Base-by-base conservation (phyloP, 306 rosid genomes). In the Potentilla sterilis region DNA sequence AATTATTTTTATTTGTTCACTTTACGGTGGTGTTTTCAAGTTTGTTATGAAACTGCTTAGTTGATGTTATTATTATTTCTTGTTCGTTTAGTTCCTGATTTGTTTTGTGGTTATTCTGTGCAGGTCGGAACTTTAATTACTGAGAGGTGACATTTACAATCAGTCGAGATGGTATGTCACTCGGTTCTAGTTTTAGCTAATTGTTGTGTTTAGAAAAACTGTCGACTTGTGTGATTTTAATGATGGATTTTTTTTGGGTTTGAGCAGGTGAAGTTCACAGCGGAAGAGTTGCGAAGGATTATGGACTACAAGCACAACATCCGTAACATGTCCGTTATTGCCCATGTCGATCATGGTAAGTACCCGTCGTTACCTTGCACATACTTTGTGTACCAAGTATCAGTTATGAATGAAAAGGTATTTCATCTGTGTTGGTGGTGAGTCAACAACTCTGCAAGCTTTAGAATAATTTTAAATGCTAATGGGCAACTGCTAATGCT, bases 311-410 rank as follows among this genome's bases (percentile, higher is more conserved):
- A 95, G 48, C 88, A 95, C 47, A 92, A 95, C 68, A 95, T 95
- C 34, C 92, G 99, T 88, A 95, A 95, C 11, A 92, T 95, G 97
- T 92, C 97, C 62, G 97, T 95, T 52, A 95, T 92, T 86, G 97
- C 97, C 0, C 97, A 95, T 74, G 99, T 90, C 0, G 97, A 95
- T 70, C 97, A 95, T 1, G 97, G 97, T 95, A 87, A 21, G 96
- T 92, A 85, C 15, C 77, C 0, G 11, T 32, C 40, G 2, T n/a
- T n/a, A n/a, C 13, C 3, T 0, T 2, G 24, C 13, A 8, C 70
- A 10, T 32, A 2, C 69, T 80, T 59, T 37, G 4, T 34, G 22
- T 0, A 28, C 1, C 28, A 28, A 28, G 18, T 74, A 13, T 9
- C 5, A 58, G 4, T 47, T 18, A 0, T 34, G 18, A 47, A 1